Conservation (phyloP, 805 yeast genomes). For the Metschnikowia lochheadii region DNA sequence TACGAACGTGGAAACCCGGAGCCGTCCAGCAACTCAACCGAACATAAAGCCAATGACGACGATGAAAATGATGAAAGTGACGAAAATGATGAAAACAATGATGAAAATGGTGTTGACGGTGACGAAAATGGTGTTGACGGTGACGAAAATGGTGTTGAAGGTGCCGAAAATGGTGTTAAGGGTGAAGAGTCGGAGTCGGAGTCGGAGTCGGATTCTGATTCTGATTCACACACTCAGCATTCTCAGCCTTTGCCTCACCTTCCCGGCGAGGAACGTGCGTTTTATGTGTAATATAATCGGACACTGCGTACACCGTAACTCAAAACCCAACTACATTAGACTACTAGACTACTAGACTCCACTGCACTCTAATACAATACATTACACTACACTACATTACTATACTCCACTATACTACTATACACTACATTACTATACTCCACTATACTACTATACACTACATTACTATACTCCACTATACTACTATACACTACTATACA, state of each 20-base stretch:
- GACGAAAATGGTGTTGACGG: background rate
- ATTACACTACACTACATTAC: too few relatives aligned
- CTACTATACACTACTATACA: too few relatives aligned
- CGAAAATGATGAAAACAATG: background rate
- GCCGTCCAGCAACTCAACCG: background rate
- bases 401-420: too few relatives aligned
- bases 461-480: too few relatives aligned
- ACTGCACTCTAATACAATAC: too few relatives aligned
- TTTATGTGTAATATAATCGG: background rate
- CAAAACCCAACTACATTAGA: too few relatives aligned
- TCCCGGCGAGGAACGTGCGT: constrained; percentile 3
- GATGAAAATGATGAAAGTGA: constrained; percentile 1
- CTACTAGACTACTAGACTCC: too few relatives aligned
- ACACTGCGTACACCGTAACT: background rate
- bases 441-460: too few relatives aligned
- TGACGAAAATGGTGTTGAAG: background rate
- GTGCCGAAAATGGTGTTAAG: background rate
- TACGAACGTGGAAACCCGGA: constrained; percentile 52
- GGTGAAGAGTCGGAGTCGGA: too few relatives aligned
- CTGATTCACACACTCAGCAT: too few relatives aligned
- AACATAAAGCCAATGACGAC: background rate
- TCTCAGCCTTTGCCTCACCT: background rate
- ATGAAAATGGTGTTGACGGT: background rate
- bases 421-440: too few relatives aligned
- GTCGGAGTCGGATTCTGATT: too few relatives aligned